Evolutionary conservation across 1,284 basidiomycete genomes (phyloP), one percentile per base, ranked within the genome.

Genomic region (Microbotryomycetes sp.): DNA sequence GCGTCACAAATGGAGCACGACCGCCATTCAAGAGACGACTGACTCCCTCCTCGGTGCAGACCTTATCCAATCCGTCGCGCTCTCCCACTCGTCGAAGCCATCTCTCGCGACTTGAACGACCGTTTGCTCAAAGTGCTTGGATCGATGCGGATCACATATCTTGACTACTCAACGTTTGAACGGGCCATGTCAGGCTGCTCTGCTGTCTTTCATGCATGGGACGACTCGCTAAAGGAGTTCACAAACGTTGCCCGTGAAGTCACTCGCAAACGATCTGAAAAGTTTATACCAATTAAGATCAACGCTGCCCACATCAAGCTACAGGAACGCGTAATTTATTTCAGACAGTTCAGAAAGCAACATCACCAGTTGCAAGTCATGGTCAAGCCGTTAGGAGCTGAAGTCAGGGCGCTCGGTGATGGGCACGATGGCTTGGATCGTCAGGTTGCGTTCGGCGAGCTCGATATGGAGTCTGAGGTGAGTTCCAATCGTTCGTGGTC

Each of bases 231-330:
- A 79, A 97, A 97, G 77, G 94, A 97, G 74, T 98, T 98, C 74
- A 97, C 92, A 23, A 94, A 93, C 73, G 90, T 97, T 51, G 94
- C 94, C 3, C 83, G 96, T 67, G 96, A 98, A 73, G 87, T 97
- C 32, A 93, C 89, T 47, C 81, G 93, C 63, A 93, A 93, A 77
- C 84, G 94, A 9, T 81, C 81, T 49, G 96, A 98, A 74, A 88
- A 88, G 77, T 97, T 98, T 76, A 91, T 98, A 63, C 93, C 93
- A 4, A 97, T 98, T 81, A 97, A 97, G 78, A 87, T 98, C 63
- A 82, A 84, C 29, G 85, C 91, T 4, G 92, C 89, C 0, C 94
- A 98, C 72, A 86, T 85, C 47, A 91, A 92, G 36, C 79, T 98
- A 50, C 89, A 94, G 76, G 92, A 96, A 73, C 81, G 93, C 36